phyloP scores from a whole-genome alignment of 2,329 filamentous ascomycete genomes.

The Westerdykella aurantiaca region DNA sequence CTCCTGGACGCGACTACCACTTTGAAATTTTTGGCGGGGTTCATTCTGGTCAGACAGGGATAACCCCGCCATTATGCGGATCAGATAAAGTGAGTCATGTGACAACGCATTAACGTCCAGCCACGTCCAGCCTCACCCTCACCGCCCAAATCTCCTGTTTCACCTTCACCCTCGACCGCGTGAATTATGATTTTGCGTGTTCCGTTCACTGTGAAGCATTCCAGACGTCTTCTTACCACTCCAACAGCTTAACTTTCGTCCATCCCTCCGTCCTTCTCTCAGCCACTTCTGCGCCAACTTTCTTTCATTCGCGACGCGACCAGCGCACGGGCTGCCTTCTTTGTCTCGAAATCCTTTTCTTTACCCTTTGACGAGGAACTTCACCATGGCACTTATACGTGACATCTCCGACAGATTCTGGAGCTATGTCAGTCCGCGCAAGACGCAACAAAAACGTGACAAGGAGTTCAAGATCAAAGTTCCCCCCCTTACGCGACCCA shows the following conservation, averaged over 20 bases:
- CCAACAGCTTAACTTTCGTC: background rate
- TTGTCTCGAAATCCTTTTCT: no score
- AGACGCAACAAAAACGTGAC: conserved; percentile 30
- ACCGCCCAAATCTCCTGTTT: background rate
- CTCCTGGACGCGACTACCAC: background rate
- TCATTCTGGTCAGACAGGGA: no score
- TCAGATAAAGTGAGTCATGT: conserved; percentile 9
- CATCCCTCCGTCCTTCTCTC: background rate
- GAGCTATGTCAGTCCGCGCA: conserved; percentile 40
- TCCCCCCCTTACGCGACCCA: conserved; percentile 7
- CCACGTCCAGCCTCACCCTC: background rate
- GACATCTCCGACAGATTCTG: conserved; percentile 36
- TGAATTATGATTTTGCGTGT: no score
- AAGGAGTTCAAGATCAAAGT: conserved; percentile 36
- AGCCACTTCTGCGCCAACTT: no score
- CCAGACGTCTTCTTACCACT: background rate
- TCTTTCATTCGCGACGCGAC: no score
- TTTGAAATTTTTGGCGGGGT: conserved; percentile 19
- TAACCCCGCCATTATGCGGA: no score
- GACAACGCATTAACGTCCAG: background rate
- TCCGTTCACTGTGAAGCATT: background rate
- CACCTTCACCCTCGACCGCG: no score
- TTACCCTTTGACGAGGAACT: background rate
- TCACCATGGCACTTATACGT: conserved; percentile 27
- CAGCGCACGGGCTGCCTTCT: no score